Conservation (phyloP, 2,329 filamentous ascomycete species). For the Talaromyces sp. region DNA sequence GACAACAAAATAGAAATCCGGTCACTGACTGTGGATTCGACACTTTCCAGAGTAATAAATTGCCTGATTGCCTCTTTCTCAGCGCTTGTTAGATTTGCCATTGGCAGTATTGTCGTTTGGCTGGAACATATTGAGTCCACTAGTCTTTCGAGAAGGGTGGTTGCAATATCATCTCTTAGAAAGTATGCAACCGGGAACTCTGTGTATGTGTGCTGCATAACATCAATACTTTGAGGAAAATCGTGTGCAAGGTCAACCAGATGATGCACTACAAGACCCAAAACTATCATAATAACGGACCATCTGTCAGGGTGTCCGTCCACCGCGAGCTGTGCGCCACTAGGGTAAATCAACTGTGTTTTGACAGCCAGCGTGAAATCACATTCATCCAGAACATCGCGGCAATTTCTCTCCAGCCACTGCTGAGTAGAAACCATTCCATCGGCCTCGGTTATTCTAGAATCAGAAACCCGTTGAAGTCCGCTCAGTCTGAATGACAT, state of each 20-base stretch:
- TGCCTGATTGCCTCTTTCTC: neutral
- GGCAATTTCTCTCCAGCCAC: constrained; percentile 45
- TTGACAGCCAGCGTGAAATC: constrained; percentile 51
- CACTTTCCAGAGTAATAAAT: neutral
- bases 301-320: constrained; percentile 53
- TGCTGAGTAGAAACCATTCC: constrained; percentile 48
- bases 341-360: constrained; percentile 55
- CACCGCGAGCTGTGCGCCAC: constrained; percentile 43
- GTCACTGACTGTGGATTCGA: neutral
- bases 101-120: neutral
- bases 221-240: constrained; percentile 1
- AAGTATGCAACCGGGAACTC: constrained; percentile 2
- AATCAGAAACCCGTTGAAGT: constrained; percentile 51
- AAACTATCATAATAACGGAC: constrained; percentile 39
- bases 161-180: neutral
- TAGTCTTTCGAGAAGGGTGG: neutral
- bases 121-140: neutral
- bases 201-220: neutral
- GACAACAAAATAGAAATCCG: constrained; percentile 20
- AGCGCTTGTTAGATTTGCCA: neutral
- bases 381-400: constrained; percentile 63
- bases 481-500: constrained; percentile 62
- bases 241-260: neutral
- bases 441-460: constrained; percentile 34
- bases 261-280: constrained; percentile 31